These are phyloP conservation scores for Moesziomyces antarcticus DNA, from an alignment of 1,284 basidiomycete genomes.

Conservation along the genomic window DNA sequence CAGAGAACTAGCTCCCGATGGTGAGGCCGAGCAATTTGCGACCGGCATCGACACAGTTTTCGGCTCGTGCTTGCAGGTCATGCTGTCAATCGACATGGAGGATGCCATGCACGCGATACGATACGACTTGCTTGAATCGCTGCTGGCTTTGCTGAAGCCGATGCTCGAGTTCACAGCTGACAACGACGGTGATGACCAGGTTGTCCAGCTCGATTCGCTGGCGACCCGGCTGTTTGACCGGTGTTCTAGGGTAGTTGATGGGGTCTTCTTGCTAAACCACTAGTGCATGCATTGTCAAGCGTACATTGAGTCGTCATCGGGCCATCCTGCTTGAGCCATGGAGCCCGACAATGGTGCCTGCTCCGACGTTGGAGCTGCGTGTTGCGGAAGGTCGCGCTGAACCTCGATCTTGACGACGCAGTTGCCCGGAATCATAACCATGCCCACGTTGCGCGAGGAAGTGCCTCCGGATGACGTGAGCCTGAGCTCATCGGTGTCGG, in stretches of 20 bases:
- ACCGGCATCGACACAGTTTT: conserved; percentile 2
- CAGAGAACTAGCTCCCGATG: background rate
- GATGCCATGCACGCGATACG: background rate
- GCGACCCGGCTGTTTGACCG: conserved; percentile 11
- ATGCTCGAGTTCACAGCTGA: conserved; percentile 8
- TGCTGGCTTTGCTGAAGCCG: conserved; percentile 5
- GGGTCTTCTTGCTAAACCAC: background rate
- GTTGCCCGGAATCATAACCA: conserved; percentile 58
- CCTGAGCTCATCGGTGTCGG: conserved; percentile 40
- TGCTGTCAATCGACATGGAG: background rate
- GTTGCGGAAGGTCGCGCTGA: conserved; percentile 5
- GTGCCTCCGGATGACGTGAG: conserved; percentile 8
- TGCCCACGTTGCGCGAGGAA: conserved; percentile 49
- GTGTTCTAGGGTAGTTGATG: conserved; percentile 1
- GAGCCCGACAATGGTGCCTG: conserved; percentile 1
- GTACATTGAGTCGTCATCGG: conserved; percentile 38
- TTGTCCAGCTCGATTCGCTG: conserved; percentile 16
- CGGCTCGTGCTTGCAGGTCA: background rate
- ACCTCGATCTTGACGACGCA: conserved; percentile 47
- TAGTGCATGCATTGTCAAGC: conserved; percentile 4
- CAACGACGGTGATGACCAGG: background rate
- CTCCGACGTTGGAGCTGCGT: background rate
- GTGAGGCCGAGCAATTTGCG: background rate
- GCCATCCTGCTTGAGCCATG: conserved; percentile 30
- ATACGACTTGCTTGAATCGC: background rate